Conservation (phyloP, 2,329 filamentous ascomycete species). For the Cytospora piceae region DNA sequence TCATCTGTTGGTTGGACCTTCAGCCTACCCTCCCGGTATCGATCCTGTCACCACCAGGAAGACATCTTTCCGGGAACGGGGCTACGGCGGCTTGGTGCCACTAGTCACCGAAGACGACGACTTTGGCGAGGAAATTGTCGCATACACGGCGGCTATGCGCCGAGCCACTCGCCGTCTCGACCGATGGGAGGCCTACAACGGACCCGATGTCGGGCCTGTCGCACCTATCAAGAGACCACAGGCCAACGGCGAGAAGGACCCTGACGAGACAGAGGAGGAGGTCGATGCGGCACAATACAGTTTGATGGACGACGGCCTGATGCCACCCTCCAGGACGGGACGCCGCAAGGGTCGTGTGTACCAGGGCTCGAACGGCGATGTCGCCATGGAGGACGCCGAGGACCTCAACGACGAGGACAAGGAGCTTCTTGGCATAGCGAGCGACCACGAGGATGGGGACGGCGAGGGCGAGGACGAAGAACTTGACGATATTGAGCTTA, state of each 20-base stretch:
- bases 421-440: slow-evolving; percentile 52
- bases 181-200: slow-evolving; percentile 65
- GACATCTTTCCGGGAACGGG: slow-evolving; percentile 56
- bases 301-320: slow-evolving; percentile 26
- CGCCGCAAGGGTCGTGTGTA: slow-evolving; percentile 21
- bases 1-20: slow-evolving; percentile 32
- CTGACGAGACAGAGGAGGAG: slow-evolving; percentile 41
- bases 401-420: slow-evolving; percentile 59
- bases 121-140: slow-evolving; percentile 73
- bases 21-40: slow-evolving; percentile 28
- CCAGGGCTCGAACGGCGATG: slow-evolving; percentile 44
- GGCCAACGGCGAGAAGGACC: slow-evolving; percentile 37
- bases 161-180: slow-evolving; percentile 67
- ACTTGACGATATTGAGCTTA: slow-evolving; percentile 45
- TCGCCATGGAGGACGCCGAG: slow-evolving; percentile 47
- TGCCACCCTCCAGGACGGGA: slow-evolving; percentile 11
- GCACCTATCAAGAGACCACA: slow-evolving; percentile 48
- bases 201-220: slow-evolving; percentile 52
- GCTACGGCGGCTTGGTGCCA: slow-evolving; percentile 67
- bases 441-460: slow-evolving; percentile 46
- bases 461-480: slow-evolving; percentile 52
- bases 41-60: slow-evolving; percentile 32
- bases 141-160: slow-evolving; percentile 68
- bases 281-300: slow-evolving; percentile 34
- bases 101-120: slow-evolving; percentile 68